Conservation (phyloP, 495 filamentous ascomycete species). For the Aspergillus affinis region DNA sequence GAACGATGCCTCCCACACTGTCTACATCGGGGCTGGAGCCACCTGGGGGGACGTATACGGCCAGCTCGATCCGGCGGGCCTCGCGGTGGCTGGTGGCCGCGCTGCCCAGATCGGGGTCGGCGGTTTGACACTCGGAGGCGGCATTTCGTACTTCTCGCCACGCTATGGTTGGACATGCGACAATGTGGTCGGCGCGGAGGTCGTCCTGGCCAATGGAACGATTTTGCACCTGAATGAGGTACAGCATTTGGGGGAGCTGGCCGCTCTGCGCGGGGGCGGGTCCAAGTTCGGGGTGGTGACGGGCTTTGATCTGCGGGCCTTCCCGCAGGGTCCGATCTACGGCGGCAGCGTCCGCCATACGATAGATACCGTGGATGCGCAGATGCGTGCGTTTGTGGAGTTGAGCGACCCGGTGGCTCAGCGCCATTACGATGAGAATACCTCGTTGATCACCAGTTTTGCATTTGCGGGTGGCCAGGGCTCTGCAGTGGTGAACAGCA, state of each 20-base stretch:
- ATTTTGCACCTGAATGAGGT: slow-evolving; percentile 31
- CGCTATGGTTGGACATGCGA: slow-evolving; percentile 34
- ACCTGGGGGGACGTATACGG: slow-evolving; percentile 51
- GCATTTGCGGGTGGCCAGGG: slow-evolving; percentile 9
- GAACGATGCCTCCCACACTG: slow-evolving; percentile 21
- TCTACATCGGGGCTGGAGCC: slow-evolving; percentile 49
- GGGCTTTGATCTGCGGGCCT: slow-evolving; percentile 27
- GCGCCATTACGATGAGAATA: slow-evolving; percentile 23
- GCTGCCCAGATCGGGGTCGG: slow-evolving; percentile 40
- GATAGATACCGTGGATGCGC: slow-evolving; percentile 24
- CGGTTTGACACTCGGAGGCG: slow-evolving; percentile 23
- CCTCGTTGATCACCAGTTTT: slow-evolving; percentile 27
- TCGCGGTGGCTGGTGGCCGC: slow-evolving; percentile 52
- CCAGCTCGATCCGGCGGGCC: slow-evolving; percentile 43
- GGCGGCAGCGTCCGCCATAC: slow-evolving; percentile 24
- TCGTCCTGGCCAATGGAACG: slow-evolving; percentile 34
- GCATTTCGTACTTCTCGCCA: slow-evolving; percentile 32
- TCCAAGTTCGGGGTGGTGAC: slow-evolving; percentile 44
- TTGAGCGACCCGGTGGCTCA: slow-evolving; percentile 10
- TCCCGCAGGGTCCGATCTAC: slow-evolving; percentile 39
- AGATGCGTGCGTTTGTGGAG: slow-evolving; percentile 10
- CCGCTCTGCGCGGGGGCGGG: slow-evolving; percentile 38
- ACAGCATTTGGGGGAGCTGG: slow-evolving; percentile 25
- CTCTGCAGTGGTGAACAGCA: slow-evolving; percentile 14
- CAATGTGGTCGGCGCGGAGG: slow-evolving; percentile 32